A percentile compares a stretch with the other conserved stretches of the same genome.
These are phyloP conservation scores for Gonium pectorale DNA, from an alignment of 139 green algal genomes.

Conservation along the genomic window DNA sequence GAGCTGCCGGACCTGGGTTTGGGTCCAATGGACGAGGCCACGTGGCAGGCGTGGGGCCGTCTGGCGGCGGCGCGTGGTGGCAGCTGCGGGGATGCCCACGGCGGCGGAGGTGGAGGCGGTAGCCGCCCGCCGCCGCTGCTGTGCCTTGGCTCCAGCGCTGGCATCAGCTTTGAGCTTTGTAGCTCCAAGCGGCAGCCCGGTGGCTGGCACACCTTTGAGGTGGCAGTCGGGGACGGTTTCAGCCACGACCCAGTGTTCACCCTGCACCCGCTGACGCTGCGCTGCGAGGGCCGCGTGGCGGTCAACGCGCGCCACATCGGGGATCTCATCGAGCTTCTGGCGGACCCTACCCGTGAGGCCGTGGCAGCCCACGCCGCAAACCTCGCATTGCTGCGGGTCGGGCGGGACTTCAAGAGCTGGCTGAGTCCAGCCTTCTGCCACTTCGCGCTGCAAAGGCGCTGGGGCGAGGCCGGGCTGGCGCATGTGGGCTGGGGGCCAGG, in stretches of 20 bases:
- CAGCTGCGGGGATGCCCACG: no score
- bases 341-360: neutral
- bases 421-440: neutral
- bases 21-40: conserved; percentile 25
- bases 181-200: neutral
- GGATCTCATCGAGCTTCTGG: conserved; percentile 20
- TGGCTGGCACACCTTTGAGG: conserved; percentile 18
- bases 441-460: conserved; percentile 20
- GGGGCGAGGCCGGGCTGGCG: conserved; percentile 7
- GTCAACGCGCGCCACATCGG: conserved; percentile 3
- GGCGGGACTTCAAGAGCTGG: neutral
- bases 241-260: neutral
- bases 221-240: neutral
- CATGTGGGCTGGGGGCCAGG: conserved; percentile 19
- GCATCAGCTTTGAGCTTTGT: neutral
- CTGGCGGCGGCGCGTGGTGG: neutral
- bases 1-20: conserved; percentile 27
- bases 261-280: conserved; percentile 7
- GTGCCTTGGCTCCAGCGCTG: neutral
- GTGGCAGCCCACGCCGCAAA: neutral
- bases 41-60: conserved; percentile 20
- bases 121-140: neutral
- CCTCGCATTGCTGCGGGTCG: neutral
- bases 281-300: neutral
- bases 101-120: no score